Conservation (phyloP, 768 basidiomycete species). For the Suillus fuscotomentosus region DNA sequence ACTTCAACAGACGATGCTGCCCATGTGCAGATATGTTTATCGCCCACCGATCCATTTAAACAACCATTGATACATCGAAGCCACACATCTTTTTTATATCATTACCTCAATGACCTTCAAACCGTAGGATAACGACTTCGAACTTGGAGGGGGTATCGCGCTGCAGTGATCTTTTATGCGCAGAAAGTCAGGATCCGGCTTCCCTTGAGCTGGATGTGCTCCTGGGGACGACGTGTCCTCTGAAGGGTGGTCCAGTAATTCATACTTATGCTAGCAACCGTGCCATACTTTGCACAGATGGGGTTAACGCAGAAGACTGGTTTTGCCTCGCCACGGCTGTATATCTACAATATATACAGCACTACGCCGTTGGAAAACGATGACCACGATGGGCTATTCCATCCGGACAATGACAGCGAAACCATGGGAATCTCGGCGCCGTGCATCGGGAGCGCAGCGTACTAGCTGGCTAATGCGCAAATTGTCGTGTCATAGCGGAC, state of each 20-base stretch:
- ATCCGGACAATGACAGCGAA: not conserved
- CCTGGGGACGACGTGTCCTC: not conserved
- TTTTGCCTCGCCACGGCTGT: not conserved
- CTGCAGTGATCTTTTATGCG: not conserved
- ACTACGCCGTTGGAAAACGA: not conserved
- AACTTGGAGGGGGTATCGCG: not conserved
- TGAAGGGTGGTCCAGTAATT: not conserved
- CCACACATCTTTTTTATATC: not conserved
- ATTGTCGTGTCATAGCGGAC: not conserved
- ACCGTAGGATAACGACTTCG: not conserved
- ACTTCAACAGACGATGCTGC: conserved; percentile 20
- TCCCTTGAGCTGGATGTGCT: not conserved
- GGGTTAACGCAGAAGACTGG: not conserved
- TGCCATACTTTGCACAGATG: not conserved
- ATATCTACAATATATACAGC: not conserved
- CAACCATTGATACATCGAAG: not conserved
- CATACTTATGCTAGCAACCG: not conserved
- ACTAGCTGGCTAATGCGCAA: not conserved
- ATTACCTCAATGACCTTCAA: not conserved
- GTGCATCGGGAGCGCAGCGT: not conserved
- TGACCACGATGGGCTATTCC: not conserved
- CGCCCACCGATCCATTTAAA: not conserved
- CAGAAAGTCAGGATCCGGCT: not conserved
- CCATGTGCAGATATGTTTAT: conserved; percentile 20
- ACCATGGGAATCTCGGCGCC: not conserved